phyloP scores from a whole-genome alignment of 2,329 filamentous ascomycete genomes.

The Penicillium paneum region DNA sequence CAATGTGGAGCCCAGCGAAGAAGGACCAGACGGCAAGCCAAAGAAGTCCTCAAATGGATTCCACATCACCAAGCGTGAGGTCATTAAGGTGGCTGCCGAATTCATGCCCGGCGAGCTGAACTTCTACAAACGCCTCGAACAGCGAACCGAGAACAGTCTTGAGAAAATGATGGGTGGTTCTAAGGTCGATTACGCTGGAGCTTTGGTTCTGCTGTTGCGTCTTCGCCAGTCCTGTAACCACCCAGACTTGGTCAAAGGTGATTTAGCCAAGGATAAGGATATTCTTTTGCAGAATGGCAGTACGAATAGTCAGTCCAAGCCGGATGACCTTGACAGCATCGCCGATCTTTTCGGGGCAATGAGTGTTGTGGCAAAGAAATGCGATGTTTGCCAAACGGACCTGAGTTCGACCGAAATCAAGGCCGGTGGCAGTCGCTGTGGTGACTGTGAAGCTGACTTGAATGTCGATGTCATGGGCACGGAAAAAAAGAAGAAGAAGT shows the following conservation, averaged over 20 bases:
- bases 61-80: slow-evolving; percentile 86
- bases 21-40: slow-evolving; percentile 49
- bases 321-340: slow-evolving; percentile 72
- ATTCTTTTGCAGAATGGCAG: slow-evolving; percentile 65
- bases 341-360: slow-evolving; percentile 83
- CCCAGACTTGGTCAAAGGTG: slow-evolving; percentile 78
- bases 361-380: slow-evolving; percentile 72
- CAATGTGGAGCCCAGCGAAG: slow-evolving; percentile 70
- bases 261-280: slow-evolving; percentile 83
- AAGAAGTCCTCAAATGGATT: slow-evolving; percentile 63
- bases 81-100: slow-evolving; percentile 73
- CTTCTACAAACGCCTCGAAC: slow-evolving; percentile 82
- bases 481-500: slow-evolving; percentile 44
- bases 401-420: slow-evolving; percentile 57
- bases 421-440: slow-evolving; percentile 59
- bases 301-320: slow-evolving; percentile 49
- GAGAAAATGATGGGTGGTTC: slow-evolving; percentile 81
- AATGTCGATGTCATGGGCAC: slow-evolving; percentile 51
- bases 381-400: slow-evolving; percentile 75
- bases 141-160: slow-evolving; percentile 79
- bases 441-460: slow-evolving; percentile 72
- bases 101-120: slow-evolving; percentile 76
- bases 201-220: slow-evolving; percentile 84
- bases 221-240: slow-evolving; percentile 94
- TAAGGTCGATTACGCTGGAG: slow-evolving; percentile 86